phyloP scores from a whole-genome alignment of 116 monocot genomes.

The Zostera marina region DNA sequence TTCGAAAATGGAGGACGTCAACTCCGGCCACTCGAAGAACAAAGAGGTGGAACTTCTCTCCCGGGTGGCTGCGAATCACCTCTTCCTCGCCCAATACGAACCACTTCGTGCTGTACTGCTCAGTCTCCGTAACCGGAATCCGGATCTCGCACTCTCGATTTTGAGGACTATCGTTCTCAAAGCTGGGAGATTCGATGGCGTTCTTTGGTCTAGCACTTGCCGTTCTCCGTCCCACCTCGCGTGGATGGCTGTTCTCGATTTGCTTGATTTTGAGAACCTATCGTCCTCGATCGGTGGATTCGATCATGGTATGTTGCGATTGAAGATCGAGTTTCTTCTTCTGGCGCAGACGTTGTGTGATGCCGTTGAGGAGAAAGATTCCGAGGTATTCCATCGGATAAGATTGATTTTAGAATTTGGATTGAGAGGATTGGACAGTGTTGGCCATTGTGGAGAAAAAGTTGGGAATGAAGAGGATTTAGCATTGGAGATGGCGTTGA shows the following conservation, averaged over 20 bases:
- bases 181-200: slow-evolving; percentile 58
- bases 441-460: slow-evolving; percentile 9
- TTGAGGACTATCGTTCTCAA: slow-evolving; percentile 40
- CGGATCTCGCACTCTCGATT: slow-evolving; percentile 36
- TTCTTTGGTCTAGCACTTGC: slow-evolving; percentile 47
- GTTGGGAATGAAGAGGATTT: not conserved
- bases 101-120: slow-evolving; percentile 59
- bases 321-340: slow-evolving; percentile 62
- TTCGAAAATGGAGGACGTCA: not conserved
- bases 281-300: slow-evolving; percentile 4
- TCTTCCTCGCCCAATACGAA: slow-evolving; percentile 88
- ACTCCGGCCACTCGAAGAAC: slow-evolving; percentile 23
- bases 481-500: slow-evolving; percentile 25
- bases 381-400: slow-evolving; percentile 13
- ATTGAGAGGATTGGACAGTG: slow-evolving; percentile 32
- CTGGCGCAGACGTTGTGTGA: slow-evolving; percentile 21
- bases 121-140: slow-evolving; percentile 54
- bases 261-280: slow-evolving; percentile 22
- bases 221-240: slow-evolving; percentile 61
- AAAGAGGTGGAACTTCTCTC: slow-evolving; percentile 60
- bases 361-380: not conserved
- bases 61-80: slow-evolving; percentile 73
- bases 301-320: slow-evolving; percentile 30
- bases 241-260: slow-evolving; percentile 59
- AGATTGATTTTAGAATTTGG: slow-evolving; percentile 34